Percentiles rank a stretch among this genome's conserved stretches.
Evolutionary conservation across 345 rosid genomes (phyloP).

Genomic region (Aurinia saxatilis): DNA sequence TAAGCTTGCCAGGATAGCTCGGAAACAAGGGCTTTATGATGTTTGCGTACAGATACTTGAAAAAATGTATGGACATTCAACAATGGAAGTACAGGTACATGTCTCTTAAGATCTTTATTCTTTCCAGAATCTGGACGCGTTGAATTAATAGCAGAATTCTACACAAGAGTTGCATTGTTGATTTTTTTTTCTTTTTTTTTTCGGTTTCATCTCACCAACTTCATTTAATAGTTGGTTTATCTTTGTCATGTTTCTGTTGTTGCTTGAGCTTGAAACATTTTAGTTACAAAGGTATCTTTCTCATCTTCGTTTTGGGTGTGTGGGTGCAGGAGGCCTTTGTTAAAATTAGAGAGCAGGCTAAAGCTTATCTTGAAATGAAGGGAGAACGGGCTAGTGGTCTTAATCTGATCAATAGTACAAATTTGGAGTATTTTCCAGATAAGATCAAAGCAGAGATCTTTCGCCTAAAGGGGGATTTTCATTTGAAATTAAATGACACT

Average conservation of each 20-base stretch:
- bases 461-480: conserved; percentile 88
- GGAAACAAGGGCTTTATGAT: conserved; percentile 94
- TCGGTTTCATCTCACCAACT: background rate
- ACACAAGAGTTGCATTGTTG: background rate
- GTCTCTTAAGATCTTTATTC: background rate
- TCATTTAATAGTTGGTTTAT: background rate
- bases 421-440: conserved; percentile 82
- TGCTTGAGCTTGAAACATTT: conserved; percentile 3
- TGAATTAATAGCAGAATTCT: background rate
- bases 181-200: background rate
- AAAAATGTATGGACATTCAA: conserved; percentile 95
- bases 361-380: conserved; percentile 87
- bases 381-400: conserved; percentile 87
- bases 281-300: background rate
- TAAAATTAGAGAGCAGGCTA: conserved; percentile 97
- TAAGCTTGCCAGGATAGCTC: conserved; percentile 94
- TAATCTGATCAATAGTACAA: conserved; percentile 81
- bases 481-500: conserved; percentile 63
- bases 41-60: conserved; percentile 89
- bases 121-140: background rate
- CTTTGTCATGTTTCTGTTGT: background rate
- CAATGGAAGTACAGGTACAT: conserved; percentile 98
- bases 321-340: conserved; percentile 87
- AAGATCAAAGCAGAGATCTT: conserved; percentile 88
- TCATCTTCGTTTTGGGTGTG: conserved; percentile 23